phyloP scores from a whole-genome alignment of 768 basidiomycete species.

The Chalciporus piperatus region DNA sequence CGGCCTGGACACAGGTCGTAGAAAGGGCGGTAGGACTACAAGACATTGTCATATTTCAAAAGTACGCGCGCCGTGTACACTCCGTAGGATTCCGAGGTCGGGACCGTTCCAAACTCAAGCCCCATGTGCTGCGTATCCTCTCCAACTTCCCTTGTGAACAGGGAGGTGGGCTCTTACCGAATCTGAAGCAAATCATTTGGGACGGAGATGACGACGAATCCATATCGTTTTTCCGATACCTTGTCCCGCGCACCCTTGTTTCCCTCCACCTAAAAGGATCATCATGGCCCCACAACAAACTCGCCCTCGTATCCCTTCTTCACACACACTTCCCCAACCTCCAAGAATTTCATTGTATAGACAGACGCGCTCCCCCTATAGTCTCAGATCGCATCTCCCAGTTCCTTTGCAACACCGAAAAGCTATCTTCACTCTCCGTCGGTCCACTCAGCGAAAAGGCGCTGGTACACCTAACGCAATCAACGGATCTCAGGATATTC shows the following conservation, averaged over 20 bases:
- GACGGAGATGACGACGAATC: not conserved
- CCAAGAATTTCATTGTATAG: not conserved
- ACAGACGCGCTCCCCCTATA: not conserved
- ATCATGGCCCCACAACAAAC: not conserved
- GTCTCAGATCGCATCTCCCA: not conserved
- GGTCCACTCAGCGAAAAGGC: not conserved
- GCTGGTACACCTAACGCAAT: not conserved
- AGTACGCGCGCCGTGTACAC: too few species aligned
- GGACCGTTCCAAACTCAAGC: too few species aligned
- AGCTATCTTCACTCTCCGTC: not conserved
- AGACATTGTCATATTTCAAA: too few species aligned
- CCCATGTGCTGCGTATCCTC: too few species aligned
- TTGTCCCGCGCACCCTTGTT: constrained; percentile 1
- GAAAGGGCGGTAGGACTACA: too few species aligned
- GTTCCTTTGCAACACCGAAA: not conserved
- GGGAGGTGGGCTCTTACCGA: too few species aligned
- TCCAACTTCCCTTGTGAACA: too few species aligned
- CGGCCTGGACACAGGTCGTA: too few species aligned
- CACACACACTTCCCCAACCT: not conserved
- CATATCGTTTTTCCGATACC: constrained; percentile 4
- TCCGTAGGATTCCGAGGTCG: too few species aligned
- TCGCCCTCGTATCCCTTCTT: constrained; percentile 2
- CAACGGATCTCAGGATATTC: not conserved
- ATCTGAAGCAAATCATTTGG: not conserved
- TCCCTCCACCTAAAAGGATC: not conserved